Base-by-base conservation (phyloP, 106 monocot species). In the Acorus calamus region DNA sequence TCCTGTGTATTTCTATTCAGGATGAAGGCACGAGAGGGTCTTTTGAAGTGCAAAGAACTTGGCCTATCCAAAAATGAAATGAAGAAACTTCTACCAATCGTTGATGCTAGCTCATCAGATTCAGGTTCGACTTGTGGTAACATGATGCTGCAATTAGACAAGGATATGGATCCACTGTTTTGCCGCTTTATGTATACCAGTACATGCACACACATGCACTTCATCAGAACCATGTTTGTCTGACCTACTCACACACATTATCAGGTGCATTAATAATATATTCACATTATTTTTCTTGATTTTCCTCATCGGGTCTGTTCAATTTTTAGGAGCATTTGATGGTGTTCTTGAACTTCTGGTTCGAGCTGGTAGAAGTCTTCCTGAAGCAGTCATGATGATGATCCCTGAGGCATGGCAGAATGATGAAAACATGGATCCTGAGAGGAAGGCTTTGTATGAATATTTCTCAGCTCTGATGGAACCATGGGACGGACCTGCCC, bases 391-490 rank as follows among this genome's bases (percentile, higher is more conserved):
- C 42, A 98, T 98, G 88, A 98, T 98, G 98, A 92, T 98, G 92
- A 98, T 98, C 62, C 98, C 98, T 47, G 98, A 98, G 65, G 98
- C 98, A 49, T 98, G 98, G 98, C 98, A 98, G 69, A 98, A 98
- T 75, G 92, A 98, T 65, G 68, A 67, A 47, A 98, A 98, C 70
- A 98, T 98, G 88, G 92, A 92, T 56, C 77, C 98, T 62, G 91
- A 98, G 41, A 85, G 88, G 52, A 87, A 79, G 73, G 92, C 98
- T 61, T 61, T 98, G 42, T 98, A 98, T 66, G 98, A 92, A 66
- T 98, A 92, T 63, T 92, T 88, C 53, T 98, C 98, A 51, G 85
- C 98, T 63, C 78, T 98, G 9, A 81, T 98, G 98, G 98, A 98
- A 28, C 98, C 98, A 60, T 98, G 98, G 98, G 98, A 98, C 81